Base-by-base conservation (phyloP, 306 rosid species). In the Inga oerstediana region DNA sequence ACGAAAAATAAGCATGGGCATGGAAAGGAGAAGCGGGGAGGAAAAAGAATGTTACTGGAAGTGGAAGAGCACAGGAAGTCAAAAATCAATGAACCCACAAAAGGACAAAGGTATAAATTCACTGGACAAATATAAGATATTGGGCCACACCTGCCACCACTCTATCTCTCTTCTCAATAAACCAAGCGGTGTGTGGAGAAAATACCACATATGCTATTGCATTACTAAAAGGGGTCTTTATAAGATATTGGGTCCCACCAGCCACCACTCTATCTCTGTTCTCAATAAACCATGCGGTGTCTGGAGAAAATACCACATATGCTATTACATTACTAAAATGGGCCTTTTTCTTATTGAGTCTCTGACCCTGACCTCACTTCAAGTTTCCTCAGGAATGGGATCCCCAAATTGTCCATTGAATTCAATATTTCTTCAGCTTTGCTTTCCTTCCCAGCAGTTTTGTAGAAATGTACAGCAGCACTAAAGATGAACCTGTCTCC, bases 401-500 rank as follows among this genome's bases (percentile, higher is more conserved):
- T 77, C 20, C 89, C 74, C 87, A 72, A 72, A 39, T 30, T 84
- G 41, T 89, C 79, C 97, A 95, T 91, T 19, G 88, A 88, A 78
- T 78, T 75, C 89, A 93, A 75, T 78, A 93, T 59, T 20, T 81
- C 90, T 39, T 84, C 79, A 78, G 95, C 94, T 90, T 91, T 84
- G 52, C 77, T 75, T 70, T 85, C 91, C 32, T 79, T 88, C 62
- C 98, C 94, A 0, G 85, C 88, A 51, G 85, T 80, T 83, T 67
- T 92, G 78, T 92, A 93, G 44, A 93, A 78, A 81, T 89, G 97
- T 82, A 92, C 96, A 51, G 88, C 98, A 44, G 94, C 94, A 87
- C 97, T 95, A 92, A 88, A 70, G 76, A 93, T 86, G 82, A 91
- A 95, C 87, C 82, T 82, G 87, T 95, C 98, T 24, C 87, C 83